phyloP scores from a whole-genome alignment of 2,329 filamentous ascomycete species.

The Aspergillus ochraceoroseus region DNA sequence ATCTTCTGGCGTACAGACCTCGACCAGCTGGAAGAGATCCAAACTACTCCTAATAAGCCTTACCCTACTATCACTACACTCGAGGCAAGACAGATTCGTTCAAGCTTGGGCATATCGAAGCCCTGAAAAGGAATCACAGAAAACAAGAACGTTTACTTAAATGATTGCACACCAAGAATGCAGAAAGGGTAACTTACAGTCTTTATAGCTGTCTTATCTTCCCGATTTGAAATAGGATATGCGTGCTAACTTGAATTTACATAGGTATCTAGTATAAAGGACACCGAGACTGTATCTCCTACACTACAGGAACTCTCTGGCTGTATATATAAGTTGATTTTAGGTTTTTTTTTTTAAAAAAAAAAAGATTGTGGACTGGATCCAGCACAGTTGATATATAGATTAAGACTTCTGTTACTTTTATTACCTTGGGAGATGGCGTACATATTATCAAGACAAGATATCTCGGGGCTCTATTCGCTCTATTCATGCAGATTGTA shows the following conservation, averaged over 20 bases:
- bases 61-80: constrained; percentile 37
- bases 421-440: constrained; percentile 43
- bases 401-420: constrained; percentile 47
- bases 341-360: constrained; percentile 63
- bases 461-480: constrained; percentile 61
- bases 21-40: constrained; percentile 19
- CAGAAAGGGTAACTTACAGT: background rate
- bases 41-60: constrained; percentile 20
- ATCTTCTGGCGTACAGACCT: constrained; percentile 22
- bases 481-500: constrained; percentile 61
- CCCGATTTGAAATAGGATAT: no score
- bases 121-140: no score
- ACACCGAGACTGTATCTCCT: constrained; percentile 38
- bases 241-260: no score
- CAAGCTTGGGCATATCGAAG: constrained; percentile 31
- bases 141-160: no score
- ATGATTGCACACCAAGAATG: background rate
- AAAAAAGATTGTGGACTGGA: constrained; percentile 50
- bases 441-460: constrained; percentile 51
- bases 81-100: constrained; percentile 42
- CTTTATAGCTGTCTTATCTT: background rate
- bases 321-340: constrained; percentile 82
- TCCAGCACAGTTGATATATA: constrained; percentile 52
- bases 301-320: constrained; percentile 38
- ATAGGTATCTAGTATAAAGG: constrained; percentile 40